phyloP scores from a whole-genome alignment of 2,329 filamentous ascomycete genomes.

The Talaromyces sp. region DNA sequence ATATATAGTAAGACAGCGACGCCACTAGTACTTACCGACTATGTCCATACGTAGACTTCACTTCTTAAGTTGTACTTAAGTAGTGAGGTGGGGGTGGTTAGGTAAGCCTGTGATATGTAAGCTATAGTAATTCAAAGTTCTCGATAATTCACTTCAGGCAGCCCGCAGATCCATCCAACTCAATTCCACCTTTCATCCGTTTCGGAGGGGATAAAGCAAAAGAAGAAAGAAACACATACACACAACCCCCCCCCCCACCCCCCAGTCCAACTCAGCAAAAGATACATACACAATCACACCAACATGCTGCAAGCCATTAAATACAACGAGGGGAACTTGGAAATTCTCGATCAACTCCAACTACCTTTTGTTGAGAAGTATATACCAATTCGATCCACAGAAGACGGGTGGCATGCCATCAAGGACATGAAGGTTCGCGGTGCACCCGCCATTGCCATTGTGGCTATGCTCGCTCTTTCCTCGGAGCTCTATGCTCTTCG shows the following conservation, averaged over 20 bases:
- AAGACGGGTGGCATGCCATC: conserved; percentile 68
- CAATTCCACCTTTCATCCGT: no score
- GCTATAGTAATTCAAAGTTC: no score
- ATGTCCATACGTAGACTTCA: no score
- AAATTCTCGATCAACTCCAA: conserved; percentile 66
- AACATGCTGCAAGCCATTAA: conserved; percentile 63
- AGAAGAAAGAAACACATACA: not conserved
- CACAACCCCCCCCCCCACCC: not conserved
- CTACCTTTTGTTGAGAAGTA: conserved; percentile 63
- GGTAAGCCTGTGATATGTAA: no score
- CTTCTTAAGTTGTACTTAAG: not conserved
- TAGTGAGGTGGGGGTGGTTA: not conserved
- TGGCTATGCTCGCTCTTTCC: conserved; percentile 86
- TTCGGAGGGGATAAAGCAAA: no score
- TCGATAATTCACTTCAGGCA: no score
- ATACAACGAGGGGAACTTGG: conserved; percentile 58
- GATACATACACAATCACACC: no score
- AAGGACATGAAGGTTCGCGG: conserved; percentile 68
- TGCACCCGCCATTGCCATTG: conserved; percentile 95
- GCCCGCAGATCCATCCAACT: no score
- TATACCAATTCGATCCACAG: conserved; percentile 55
- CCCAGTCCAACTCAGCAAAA: not conserved
- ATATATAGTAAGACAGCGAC: no score
- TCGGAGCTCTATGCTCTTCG: conserved; percentile 69
- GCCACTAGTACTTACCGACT: no score